Base-by-base conservation (phyloP, 768 basidiomycete species). In the Pulveroboletus frians region DNA sequence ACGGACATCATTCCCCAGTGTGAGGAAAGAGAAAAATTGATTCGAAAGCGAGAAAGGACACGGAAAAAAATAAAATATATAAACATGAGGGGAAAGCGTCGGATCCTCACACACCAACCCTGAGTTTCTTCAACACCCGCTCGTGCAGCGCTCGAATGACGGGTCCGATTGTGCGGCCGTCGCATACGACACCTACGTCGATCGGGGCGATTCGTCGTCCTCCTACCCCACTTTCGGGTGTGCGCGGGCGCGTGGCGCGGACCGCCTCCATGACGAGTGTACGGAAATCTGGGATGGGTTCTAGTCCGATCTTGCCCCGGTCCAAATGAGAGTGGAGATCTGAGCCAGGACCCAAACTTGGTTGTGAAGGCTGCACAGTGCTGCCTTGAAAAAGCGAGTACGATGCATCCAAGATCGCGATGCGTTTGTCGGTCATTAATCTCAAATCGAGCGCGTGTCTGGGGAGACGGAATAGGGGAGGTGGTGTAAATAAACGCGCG, bases 371-470 rank as follows among this genome's bases (percentile, higher is more conserved):
- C 13, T 42, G 26, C 7, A 11, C 18, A 26, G 3, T 18, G 32
- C 30, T 21, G 14, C 46, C 42, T 32, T 47, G 62, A 47, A 74
- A 84, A 15, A 88, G 64, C 3, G 83, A 79, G 62, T 80, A 72
- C 1, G 87, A 84, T 4, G 76, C 86, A 60, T 92, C 89, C n/a
- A 90, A 66, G 42, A 92, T 80, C 17, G 76, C 80, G 11, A 91
- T 76, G 11, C 80, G 80, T 54, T 79, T 75, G 31, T 73, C 74
- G 10, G 73, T 76, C 79, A 90, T 79, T 59, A 90, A 72, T 57
- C 89, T 80, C 65, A 90, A 81, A 63, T 92, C 89, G 46, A 92
- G 72, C 0, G 86, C 88, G 61, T 90, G 81, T 58, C 86, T 88
- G 37, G 11, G 21, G 49, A 14, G n/a, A 38, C 23, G 23, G 23